A percentile compares a stretch with the other conserved stretches of the same genome.
phyloP scores from a whole-genome alignment of 2,329 filamentous ascomycete species.

The Falciphora oryzae region DNA sequence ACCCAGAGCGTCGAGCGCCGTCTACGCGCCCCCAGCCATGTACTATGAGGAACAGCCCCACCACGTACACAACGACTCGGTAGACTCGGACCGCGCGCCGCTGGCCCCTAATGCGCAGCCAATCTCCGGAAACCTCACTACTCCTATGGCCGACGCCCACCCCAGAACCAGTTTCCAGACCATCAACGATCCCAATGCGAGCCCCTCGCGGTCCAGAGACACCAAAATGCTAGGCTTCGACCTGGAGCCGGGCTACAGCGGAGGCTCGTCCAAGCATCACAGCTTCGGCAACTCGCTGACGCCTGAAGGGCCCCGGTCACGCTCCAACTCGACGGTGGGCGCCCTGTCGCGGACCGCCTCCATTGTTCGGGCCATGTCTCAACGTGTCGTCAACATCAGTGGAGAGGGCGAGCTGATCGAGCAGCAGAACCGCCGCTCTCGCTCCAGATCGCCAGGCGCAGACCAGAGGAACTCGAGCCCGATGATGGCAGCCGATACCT shows the following conservation, averaged over 20 bases:
- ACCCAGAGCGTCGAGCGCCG: constrained; percentile 10
- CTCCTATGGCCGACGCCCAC: constrained; percentile 31
- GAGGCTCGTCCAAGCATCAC: constrained; percentile 37
- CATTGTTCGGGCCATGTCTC: constrained; percentile 82
- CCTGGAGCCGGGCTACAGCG: constrained; percentile 52
- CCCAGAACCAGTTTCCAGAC: constrained; percentile 53
- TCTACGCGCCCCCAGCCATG: constrained; percentile 27
- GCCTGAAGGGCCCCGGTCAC: constrained; percentile 48
- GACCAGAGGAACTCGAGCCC: constrained; percentile 32
- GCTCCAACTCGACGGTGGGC: constrained; percentile 57
- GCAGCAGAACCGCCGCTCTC: constrained; percentile 58
- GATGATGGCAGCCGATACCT: constrained; percentile 36
- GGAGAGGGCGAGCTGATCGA: constrained; percentile 84
- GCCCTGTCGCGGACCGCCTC: constrained; percentile 66
- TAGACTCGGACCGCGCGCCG: constrained; percentile 54
- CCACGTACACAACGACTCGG: constrained; percentile 31
- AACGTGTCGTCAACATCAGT: constrained; percentile 95
- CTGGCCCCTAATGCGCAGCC: constrained; percentile 51
- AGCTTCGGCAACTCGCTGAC: constrained; percentile 53
- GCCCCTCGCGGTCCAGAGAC: constrained; percentile 42
- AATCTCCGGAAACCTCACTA: constrained; percentile 44
- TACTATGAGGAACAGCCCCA: constrained; percentile 37
- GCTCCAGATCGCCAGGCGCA: constrained; percentile 48
- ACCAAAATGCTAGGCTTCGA: constrained; percentile 49
- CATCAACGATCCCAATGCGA: constrained; percentile 49